Conservation (phyloP, 108 stramenopile species). For the Pseudonitzschia multistriata region DNA sequence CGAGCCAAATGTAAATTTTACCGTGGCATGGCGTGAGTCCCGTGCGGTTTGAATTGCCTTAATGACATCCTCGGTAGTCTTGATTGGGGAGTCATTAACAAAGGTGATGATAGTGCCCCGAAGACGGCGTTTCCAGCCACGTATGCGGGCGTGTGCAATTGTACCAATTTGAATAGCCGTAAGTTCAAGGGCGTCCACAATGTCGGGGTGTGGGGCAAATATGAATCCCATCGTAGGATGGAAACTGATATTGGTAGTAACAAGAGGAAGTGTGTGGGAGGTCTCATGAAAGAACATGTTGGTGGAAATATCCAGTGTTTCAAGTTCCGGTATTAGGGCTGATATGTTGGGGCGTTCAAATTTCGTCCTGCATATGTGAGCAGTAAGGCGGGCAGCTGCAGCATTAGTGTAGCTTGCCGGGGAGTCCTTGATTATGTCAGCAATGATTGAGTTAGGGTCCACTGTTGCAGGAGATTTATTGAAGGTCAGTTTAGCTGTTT, state of each 20-base stretch:
- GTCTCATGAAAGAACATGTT: not conserved
- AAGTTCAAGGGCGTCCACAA: not conserved
- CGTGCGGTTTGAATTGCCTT: not conserved
- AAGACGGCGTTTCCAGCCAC: slow-evolving; percentile 5
- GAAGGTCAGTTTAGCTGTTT: not conserved
- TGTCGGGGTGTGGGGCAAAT: not conserved
- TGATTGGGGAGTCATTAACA: not conserved
- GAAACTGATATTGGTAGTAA: not conserved
- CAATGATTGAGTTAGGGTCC: not conserved
- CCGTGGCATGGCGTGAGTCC: no score
- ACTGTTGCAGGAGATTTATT: not conserved
- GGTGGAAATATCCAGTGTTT: not conserved
- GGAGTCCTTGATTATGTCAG: not conserved
- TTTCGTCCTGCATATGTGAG: not conserved
- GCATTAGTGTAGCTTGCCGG: not conserved
- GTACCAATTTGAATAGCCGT: not conserved
- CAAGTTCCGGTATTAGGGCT: not conserved
- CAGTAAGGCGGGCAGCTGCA: not conserved
- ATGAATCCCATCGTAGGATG: slow-evolving; percentile 1
- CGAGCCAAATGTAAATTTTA: not conserved
- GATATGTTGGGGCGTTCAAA: not conserved
- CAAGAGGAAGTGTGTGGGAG: not conserved
- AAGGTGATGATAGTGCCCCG: not conserved
- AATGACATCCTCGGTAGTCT: not conserved
- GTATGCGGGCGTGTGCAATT: not conserved